Base-by-base conservation (phyloP, 108 stramenopile genomes). In the Nitzschia inconspicua region DNA sequence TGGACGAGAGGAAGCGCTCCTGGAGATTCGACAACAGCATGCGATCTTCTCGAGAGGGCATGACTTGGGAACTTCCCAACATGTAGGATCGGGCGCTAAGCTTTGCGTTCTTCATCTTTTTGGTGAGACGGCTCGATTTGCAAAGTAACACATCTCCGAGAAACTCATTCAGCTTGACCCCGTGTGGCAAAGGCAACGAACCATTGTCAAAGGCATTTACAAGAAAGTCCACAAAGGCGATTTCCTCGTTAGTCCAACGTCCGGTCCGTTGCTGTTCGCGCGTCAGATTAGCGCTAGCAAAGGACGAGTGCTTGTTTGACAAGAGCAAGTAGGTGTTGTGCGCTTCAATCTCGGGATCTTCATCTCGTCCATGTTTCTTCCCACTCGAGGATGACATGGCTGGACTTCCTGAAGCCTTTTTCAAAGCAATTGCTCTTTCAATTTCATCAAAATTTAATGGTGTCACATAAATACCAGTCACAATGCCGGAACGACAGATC, bases 21-120 rank as follows among this genome's bases (percentile, higher is more conserved):
- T 88, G 84, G 2, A 84, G 37, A 10, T 54, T 56, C 6, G 80
- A 80, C n/a, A 91, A 41, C 7, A 62, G 39, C 4, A 41, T 61
- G 42, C 55, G 52, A 31, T 57, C 71, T 28, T 39, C 25, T 42
- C 1, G 25, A 11, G 18, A 39, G 24, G 37, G 29, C 18, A 36
- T 35, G 6, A 47, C 16, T 37, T 37, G 26, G 0, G 60, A 19
- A 11, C 47, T 46, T 3, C 63, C 27, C 34, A 83, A 57, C 8
- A 59, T 66, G 47, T 77, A 91, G 3, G 80, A 73, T 50, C 84
- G 65, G 8, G 80, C 67, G 54, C 82, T 83, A 23, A 88, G 54
- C 57, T 84, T 85, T 18, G 86, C 86, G 57, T 86, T 80, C 63
- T 88, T 91, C 78, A 88, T 79, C 60, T 91, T 91, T 63, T 91